Evolutionary conservation across 2,329 filamentous ascomycete species (phyloP), one percentile per base, ranked within the genome.

Genomic region (Cladosporium austrohemisphaericum): DNA sequence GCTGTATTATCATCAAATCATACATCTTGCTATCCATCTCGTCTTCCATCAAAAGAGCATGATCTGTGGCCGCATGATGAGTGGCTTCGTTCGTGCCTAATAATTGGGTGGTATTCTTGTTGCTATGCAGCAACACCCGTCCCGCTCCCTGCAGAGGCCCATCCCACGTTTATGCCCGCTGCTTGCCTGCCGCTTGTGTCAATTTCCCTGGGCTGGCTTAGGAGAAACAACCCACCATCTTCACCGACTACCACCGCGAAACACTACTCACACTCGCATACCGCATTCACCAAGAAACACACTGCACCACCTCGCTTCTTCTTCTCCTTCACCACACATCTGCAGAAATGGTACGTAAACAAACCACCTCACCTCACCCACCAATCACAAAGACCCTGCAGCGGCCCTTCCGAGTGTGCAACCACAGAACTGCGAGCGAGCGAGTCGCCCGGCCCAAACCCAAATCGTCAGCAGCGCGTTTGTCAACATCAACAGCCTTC

Each of bases 351-450:
- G 45, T 49, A 49, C 45, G 45, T 49, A 49, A 40, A n/a, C 26
- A 41, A 13, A 40, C 23, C 37, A 22, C 8, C 16, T n/a, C 35
- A 37, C 26, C 36, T n/a, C n/a, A n/a, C n/a, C n/a, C n/a, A n/a
- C n/a, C n/a, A n/a, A n/a, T n/a, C n/a, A n/a, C n/a, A n/a, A 33
- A 33, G 45, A 49, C 45, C 45, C 45, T 49, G 45, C 45, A 41
- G 25, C 45, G 26, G 29, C 28, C 26, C 45, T 49, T 40, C 26
- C 35, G 16, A 33, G 19, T 41, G 45, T 49, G 35, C 35, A 16
- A 49, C 45, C 35, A 41, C 25, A 32, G 20, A 13, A 33, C 43
- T 22, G 43, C 33, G 14, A 26, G 43, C 14, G 25, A 36, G n/a
- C n/a, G n/a, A n/a, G n/a, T n/a, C n/a, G n/a, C n/a, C 43, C 32